phyloP scores from a whole-genome alignment of 805 yeast genomes.

The Metschnikowia dekortorum region DNA sequence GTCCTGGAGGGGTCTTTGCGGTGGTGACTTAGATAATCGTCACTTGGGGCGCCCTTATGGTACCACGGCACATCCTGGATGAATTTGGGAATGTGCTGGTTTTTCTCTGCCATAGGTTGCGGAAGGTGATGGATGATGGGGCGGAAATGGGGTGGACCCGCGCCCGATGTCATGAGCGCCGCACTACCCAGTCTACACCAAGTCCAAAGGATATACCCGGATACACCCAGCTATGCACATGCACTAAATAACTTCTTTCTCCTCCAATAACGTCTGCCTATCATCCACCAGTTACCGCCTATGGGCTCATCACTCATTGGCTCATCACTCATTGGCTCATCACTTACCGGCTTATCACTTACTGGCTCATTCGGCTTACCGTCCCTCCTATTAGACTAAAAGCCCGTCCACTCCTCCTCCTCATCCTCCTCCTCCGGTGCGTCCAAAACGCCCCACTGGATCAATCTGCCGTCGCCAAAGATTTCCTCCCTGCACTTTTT shows the following conservation, averaged over 20 bases:
- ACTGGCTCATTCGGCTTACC: too few species aligned
- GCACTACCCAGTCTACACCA: not conserved
- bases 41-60: conserved; percentile 13
- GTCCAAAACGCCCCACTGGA: conserved; percentile 55
- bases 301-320: too few species aligned
- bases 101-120: not conserved
- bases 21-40: conserved; percentile 57
- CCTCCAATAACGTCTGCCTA: too few species aligned
- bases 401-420: conserved; percentile 23
- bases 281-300: too few species aligned
- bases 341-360: too few species aligned
- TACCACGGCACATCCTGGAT: conserved; percentile 41
- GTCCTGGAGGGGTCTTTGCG: conserved; percentile 38
- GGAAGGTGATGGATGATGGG: not conserved
- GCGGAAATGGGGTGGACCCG: not conserved
- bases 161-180: conserved; percentile 5
- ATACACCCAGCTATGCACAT: not conserved
- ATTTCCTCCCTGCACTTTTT: conserved; percentile 63
- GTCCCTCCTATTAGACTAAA: not conserved
- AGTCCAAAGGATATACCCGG: too few species aligned
- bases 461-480: conserved; percentile 57
- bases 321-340: too few species aligned
- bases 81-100: conserved; percentile 37
- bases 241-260: not conserved
- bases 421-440: conserved; percentile 18